Evolutionary conservation across 495 filamentous ascomycete species (phyloP), one percentile per base, ranked within the genome.

Genomic region (Aspergillus taichungensis): DNA sequence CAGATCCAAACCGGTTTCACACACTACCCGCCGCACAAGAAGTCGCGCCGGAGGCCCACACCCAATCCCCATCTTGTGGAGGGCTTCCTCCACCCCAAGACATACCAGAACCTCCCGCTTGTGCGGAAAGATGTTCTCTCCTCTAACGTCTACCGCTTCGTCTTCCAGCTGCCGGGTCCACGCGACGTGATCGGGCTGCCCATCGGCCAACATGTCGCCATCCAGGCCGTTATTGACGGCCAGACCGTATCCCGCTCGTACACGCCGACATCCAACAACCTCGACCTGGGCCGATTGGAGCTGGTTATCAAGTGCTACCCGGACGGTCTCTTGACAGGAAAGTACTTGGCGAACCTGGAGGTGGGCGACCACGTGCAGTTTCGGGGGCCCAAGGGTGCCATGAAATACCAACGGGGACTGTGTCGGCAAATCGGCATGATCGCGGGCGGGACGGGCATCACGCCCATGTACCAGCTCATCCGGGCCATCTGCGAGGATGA

Each of bases 211-310:
- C 73, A 77, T 47, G 64, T 77, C 18, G 68, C 68, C 13, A 73
- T 77, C 47, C 59, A 59, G 29, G 65, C 71, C 5, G 50, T 40
- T 6, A 52, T 76, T n/a, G 52, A 75, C 45, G 73, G 67, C 10
- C 52, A 63, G 13, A 34, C 55, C 6, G 64, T 76, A 7, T 62
- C 63, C 6, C 54, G 74, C 24, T 72, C 70, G 0, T 77, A 77
- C 55, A 77, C 72, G 2, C 74, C 74, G 8, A 64, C 67, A 1
- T 75, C 72, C 14, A 76, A 76, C 59, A 74, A 76, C 56, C 52
- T 61, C 9, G 72, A 78, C 49, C 55, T 42, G 1, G 74, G 74
- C 30, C 39, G 43, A 12, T 46, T 77, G 29, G 68, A 74, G 41
- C 59, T 78, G 7, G 56, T 76, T 8, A 62, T 78, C 50, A 72